phyloP scores from a whole-genome alignment of 495 filamentous ascomycete genomes.

The Neurospora cerealis region DNA sequence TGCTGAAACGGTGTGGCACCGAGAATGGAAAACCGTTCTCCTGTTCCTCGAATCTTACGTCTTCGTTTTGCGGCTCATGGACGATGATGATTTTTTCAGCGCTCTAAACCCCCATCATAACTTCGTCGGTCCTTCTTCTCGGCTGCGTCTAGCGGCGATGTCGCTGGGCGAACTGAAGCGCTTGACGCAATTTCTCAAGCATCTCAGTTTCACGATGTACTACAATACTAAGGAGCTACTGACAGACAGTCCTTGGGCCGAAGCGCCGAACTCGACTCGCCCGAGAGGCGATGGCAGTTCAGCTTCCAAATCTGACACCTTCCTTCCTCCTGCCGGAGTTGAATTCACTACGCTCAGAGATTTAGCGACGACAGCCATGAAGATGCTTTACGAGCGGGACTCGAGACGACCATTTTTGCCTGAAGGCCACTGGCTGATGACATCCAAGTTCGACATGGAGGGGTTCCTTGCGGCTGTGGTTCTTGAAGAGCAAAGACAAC shows the following conservation, averaged over 20 bases:
- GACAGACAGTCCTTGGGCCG: not conserved
- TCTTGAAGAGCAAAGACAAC: slow-evolving; percentile 73
- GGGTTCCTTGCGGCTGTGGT: slow-evolving; percentile 82
- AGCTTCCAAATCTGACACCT: not conserved
- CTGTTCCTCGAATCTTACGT: slow-evolving; percentile 92
- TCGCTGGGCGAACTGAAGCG: slow-evolving; percentile 59
- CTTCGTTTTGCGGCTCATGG: slow-evolving; percentile 82
- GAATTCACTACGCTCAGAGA: slow-evolving; percentile 68
- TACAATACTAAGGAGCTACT: slow-evolving; percentile 62
- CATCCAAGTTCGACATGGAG: slow-evolving; percentile 80
- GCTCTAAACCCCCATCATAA: slow-evolving; percentile 11
- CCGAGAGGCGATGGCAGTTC: not conserved
- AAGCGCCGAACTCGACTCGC: not conserved
- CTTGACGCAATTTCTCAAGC: slow-evolving; percentile 80
- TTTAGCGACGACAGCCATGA: slow-evolving; percentile 72
- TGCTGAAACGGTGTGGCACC: slow-evolving; percentile 30
- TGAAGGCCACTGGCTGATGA: slow-evolving; percentile 88
- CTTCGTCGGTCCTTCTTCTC: slow-evolving; percentile 7
- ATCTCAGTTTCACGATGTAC: slow-evolving; percentile 83
- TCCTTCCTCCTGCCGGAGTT: slow-evolving; percentile 42
- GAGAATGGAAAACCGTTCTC: slow-evolving; percentile 82
- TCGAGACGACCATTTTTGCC: slow-evolving; percentile 80
- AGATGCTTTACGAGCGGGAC: slow-evolving; percentile 89
- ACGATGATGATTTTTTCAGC: slow-evolving; percentile 77
- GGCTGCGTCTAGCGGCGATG: slow-evolving; percentile 56